phyloP scores from a whole-genome alignment of 345 rosid species.

The Gossypium rotundifolium region DNA sequence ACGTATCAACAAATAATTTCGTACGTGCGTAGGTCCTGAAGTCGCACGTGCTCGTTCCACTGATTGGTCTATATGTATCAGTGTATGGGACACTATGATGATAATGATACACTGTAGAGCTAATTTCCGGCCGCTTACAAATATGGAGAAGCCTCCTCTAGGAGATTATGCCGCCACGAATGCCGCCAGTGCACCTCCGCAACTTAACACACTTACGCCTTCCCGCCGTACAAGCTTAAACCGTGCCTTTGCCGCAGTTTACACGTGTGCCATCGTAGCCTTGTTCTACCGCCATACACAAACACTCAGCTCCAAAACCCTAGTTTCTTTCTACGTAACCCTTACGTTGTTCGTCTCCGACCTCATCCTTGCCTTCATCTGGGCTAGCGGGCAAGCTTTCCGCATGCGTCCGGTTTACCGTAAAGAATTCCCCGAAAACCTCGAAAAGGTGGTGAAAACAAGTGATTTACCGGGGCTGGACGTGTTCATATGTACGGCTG shows the following conservation, averaged over 20 bases:
- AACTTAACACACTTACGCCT: constrained; percentile 33
- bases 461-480: constrained; percentile 52
- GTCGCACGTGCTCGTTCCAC: neutral
- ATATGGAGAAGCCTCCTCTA: constrained; percentile 11
- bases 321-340: constrained; percentile 11
- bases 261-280: constrained; percentile 44
- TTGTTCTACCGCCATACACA: constrained; percentile 42
- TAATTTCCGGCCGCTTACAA: neutral
- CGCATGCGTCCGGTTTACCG: constrained; percentile 41
- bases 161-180: neutral
- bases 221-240: constrained; percentile 32
- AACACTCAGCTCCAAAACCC: constrained; percentile 24
- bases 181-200: constrained; percentile 18
- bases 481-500: constrained; percentile 83
- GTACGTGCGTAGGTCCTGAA: neutral
- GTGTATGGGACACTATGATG: neutral
- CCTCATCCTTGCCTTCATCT: constrained; percentile 60
- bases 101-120: neutral
- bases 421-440: constrained; percentile 41
- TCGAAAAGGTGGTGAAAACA: constrained; percentile 19
- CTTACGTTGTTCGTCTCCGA: constrained; percentile 43
- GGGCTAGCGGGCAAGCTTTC: constrained; percentile 33
- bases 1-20: neutral
- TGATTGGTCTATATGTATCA: neutral
- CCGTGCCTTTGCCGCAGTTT: constrained; percentile 43